Evolutionary conservation across 352 stramenopile genomes (phyloP).

Genomic region (Peronospora tabacina): DNA sequence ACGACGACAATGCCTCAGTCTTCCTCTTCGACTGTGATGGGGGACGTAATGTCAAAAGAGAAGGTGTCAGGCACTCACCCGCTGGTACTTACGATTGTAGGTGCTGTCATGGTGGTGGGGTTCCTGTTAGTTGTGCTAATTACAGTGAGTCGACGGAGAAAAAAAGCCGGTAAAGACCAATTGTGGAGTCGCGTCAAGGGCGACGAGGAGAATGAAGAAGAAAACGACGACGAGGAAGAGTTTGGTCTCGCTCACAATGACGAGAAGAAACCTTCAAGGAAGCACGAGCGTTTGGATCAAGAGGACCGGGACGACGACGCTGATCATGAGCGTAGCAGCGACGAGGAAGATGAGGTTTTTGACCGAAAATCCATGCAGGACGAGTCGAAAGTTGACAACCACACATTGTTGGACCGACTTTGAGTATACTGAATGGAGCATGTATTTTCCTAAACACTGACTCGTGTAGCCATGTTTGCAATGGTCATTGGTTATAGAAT

Average conservation of each 20-base stretch:
- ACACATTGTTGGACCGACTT: slow-evolving; percentile 52
- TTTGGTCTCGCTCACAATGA: slow-evolving; percentile 37
- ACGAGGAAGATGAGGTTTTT: slow-evolving; percentile 75
- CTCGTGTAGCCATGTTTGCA: slow-evolving; percentile 1
- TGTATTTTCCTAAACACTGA: slow-evolving; percentile 3
- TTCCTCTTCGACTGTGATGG: slow-evolving; percentile 12
- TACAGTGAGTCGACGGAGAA: slow-evolving; percentile 55
- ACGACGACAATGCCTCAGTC: slow-evolving; percentile 7
- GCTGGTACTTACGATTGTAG: slow-evolving; percentile 67
- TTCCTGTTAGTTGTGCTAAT: slow-evolving; percentile 62
- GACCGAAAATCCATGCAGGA: slow-evolving; percentile 34
- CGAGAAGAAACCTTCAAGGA: slow-evolving; percentile 24
- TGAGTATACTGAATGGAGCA: slow-evolving; percentile 17
- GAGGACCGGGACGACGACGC: slow-evolving; percentile 31
- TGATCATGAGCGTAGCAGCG: slow-evolving; percentile 32
- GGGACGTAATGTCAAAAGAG: slow-evolving; percentile 14
- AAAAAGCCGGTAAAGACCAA: slow-evolving; percentile 42
- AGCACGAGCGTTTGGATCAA: slow-evolving; percentile 31
- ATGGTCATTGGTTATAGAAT: slow-evolving; percentile 20
- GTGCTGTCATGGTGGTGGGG: slow-evolving; percentile 55
- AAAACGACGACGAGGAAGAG: slow-evolving; percentile 56
- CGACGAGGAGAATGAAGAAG: slow-evolving; percentile 57
- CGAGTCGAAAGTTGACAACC: slow-evolving; percentile 46
- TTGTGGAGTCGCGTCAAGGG: slow-evolving; percentile 68
- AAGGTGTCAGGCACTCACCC: slow-evolving; percentile 38